Evolutionary conservation across 495 filamentous ascomycete genomes (phyloP), one percentile per base, ranked within the genome.

Genomic region (Xylaria flabelliformis): DNA sequence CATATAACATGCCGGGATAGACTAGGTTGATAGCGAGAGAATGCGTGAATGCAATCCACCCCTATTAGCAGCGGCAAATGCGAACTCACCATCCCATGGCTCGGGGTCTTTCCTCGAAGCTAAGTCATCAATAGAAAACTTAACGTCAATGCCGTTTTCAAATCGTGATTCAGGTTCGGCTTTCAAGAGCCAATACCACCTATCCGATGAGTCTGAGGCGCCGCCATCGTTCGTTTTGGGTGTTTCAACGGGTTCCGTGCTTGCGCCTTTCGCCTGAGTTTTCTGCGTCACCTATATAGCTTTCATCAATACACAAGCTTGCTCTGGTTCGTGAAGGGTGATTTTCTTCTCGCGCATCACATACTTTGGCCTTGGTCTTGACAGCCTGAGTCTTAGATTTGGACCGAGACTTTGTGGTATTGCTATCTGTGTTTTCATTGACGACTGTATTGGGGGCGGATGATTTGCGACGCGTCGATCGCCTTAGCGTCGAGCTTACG

Each of bases 121-220:
- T 32, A 99, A 82, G 78, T 99, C 95, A 77, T 98, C 95, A 74
- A 99, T 98, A 6, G 94, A 97, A 83, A 98, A 99, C 73, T 89
- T 92, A 48, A 97, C 93, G 76, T 97, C 92, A 64, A 91, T 84
- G 19, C 94, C 93, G 63, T 94, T 97, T 78, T 96, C 93, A 29
- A 94, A 78, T 24, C 96, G 90, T 34, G 93, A 90, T 76, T 94
- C 91, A 3, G 96, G 95, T 81, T 98, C 95, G 9, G 95, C 94
- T 83, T 98, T 98, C 89, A 98, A 89, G 72, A 98, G 89, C 95
- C 95, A 98, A 81, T 93, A 97, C 66, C 82, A 84, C 72, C 76
- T 83, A 34, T 77, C 78, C 8, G 74, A 76, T 59, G 72, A 72
- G 15, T 1, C 12, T 19, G 59, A 2, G 4, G 44, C 44, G 39